phyloP scores from a whole-genome alignment of 768 basidiomycete species.

The Lactarius pseudohatsudake region DNA sequence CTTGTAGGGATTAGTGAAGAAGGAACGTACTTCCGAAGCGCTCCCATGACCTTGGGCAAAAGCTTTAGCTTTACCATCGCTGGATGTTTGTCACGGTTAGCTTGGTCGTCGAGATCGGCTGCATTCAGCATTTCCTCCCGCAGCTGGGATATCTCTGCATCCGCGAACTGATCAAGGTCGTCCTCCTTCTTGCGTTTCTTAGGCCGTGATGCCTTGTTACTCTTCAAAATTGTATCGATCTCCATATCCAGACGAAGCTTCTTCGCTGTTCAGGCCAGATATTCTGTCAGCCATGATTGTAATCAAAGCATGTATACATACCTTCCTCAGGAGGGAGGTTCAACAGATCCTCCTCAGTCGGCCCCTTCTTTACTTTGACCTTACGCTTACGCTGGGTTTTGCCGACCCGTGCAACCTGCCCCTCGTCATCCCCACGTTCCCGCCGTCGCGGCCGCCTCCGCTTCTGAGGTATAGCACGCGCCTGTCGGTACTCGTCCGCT shows the following conservation, averaged over 20 bases:
- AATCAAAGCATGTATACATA: constrained; percentile 34
- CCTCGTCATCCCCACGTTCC: constrained; percentile 32
- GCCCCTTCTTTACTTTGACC: constrained; percentile 29
- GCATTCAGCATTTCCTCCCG: constrained; percentile 85
- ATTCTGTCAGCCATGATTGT: neutral
- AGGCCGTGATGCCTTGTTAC: constrained; percentile 64
- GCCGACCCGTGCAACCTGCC: constrained; percentile 36
- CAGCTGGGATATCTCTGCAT: constrained; percentile 89
- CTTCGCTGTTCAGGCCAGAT: constrained; percentile 49
- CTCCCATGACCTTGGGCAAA: constrained; percentile 88
- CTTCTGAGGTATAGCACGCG: constrained; percentile 34
- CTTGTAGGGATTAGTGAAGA: neutral
- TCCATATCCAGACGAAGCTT: constrained; percentile 78
- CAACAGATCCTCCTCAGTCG: constrained; percentile 63
- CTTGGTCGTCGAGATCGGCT: constrained; percentile 77
- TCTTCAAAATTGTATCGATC: constrained; percentile 84
- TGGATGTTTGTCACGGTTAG: constrained; percentile 77
- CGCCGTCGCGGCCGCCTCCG: constrained; percentile 29
- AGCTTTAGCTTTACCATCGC: constrained; percentile 82
- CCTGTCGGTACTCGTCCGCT: constrained; percentile 54
- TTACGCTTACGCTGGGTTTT: constrained; percentile 59
- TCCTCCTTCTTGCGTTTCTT: constrained; percentile 78
- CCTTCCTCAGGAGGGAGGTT: constrained; percentile 79
- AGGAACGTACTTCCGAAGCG: constrained; percentile 79
- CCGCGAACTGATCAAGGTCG: constrained; percentile 83